A percentile compares a stretch with the other conserved stretches of the same genome.
Conservation (phyloP, 371 early-diverging fungal species). For the Mortierella polycephala region DNA sequence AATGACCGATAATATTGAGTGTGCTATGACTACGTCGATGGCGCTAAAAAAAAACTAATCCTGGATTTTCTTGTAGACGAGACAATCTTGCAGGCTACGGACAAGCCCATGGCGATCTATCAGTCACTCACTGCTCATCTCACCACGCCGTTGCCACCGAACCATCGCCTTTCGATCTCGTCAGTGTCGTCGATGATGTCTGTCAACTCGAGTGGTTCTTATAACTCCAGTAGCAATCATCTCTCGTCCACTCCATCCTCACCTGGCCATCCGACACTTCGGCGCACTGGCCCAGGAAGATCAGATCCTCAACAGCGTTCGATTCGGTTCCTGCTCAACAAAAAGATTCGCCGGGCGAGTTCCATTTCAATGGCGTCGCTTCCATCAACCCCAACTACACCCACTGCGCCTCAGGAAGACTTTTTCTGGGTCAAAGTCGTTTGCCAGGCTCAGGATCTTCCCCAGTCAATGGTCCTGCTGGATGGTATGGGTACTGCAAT, state of each 20-base stretch:
- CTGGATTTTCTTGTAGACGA: constrained; percentile 55
- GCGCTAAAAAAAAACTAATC: constrained; percentile 35
- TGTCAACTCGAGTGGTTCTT: constrained; percentile 29
- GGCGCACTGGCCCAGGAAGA: constrained; percentile 30
- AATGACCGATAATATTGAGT: background rate
- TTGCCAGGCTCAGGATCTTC: constrained; percentile 52
- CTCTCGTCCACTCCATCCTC: background rate
- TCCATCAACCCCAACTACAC: constrained; percentile 36
- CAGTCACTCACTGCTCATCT: constrained; percentile 67
- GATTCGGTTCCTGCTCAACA: constrained; percentile 68
- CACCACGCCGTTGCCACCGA: constrained; percentile 67
- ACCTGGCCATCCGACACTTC: constrained; percentile 9
- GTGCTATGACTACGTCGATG: constrained; percentile 55
- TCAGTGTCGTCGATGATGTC: constrained; percentile 56
- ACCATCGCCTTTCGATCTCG: constrained; percentile 52
- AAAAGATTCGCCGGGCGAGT: constrained; percentile 57
- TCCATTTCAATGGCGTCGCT: constrained; percentile 18
- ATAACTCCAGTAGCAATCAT: constrained; percentile 16
- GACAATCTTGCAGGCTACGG: constrained; percentile 63
- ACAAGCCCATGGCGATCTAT: constrained; percentile 69
- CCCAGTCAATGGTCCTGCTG: constrained; percentile 42
- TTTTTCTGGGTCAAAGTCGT: constrained; percentile 53
- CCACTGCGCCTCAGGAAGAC: constrained; percentile 48
- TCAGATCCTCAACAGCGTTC: constrained; percentile 39
- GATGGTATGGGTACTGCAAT: constrained; percentile 45